Evolutionary conservation across 2,329 filamentous ascomycete species (phyloP), one percentile per base, ranked within the genome.

Genomic region (Verticillium alfalfae): DNA sequence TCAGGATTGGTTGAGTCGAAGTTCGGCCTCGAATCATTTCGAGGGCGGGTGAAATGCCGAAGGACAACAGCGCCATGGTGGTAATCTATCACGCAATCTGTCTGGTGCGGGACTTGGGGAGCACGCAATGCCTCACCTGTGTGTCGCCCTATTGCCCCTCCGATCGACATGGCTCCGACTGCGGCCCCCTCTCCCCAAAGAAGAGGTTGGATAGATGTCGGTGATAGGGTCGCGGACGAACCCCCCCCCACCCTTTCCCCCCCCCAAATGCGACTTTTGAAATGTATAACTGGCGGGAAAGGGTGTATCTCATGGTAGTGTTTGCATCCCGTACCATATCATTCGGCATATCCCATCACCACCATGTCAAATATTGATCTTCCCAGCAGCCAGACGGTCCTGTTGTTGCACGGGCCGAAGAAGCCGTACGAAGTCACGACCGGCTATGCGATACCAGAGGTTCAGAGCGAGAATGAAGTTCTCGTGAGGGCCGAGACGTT

Each of bases 401-500:
- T 86, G 6, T 67, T 86, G 18, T 69, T 86, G 2, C 78, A 84
- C 66, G 81, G 74, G 1, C 71, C 79, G 36, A 78, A 77, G 37
- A 77, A 84, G 65, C 77, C 76, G 58, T 87, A 87, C 64, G 69
- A 76, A 22, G 66, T 84, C 49, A 75, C 77, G 0, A 65, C 68
- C 2, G 73, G 77, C 6, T 76, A 84, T 67, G 69, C 73, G 2
- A 71, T 86, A 6, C 84, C 84, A 0, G 56, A 65, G 9, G 63
- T 68, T 18, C 62, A 64, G 13, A 71, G 75, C 76, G 67, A 67
- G 6, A 64, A 67, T 54, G 86, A 91, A 67, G 73, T 91, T 5
- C 74, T 91, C 5, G 81, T 91, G n/a, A 83, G 83, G 69, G 82
- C 86, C 1, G 76, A 82, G 41, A 84, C 84, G 13, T 87, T 91